A percentile compares a stretch with the other conserved stretches of the same genome.
These are phyloP conservation scores for Capronia epimyces DNA, from an alignment of 2,329 filamentous ascomycete species.

Conservation along the genomic window DNA sequence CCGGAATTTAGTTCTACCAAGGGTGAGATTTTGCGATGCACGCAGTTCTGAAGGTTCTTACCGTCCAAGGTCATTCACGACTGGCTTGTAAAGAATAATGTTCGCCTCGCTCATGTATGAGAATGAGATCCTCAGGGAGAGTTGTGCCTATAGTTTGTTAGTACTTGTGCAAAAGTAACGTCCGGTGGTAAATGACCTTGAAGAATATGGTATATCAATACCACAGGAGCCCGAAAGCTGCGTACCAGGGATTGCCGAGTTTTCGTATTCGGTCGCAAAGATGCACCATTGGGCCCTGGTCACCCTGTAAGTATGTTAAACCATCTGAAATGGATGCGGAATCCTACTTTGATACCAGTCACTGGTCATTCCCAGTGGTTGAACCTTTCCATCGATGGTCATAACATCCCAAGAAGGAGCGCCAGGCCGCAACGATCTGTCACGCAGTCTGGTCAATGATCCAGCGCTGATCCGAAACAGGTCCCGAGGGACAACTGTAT, in stretches of 20 bases:
- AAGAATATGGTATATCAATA: not conserved
- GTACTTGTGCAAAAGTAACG: not conserved
- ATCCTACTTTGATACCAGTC: not conserved
- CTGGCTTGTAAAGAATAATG: constrained; percentile 1
- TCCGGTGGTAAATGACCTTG: not conserved
- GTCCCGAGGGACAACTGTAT: not conserved
- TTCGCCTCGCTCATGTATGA: not conserved
- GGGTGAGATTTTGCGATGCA: not conserved
- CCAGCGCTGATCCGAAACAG: not conserved
- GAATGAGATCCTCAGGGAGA: not conserved
- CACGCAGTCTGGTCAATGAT: not conserved
- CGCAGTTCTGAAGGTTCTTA: not conserved
- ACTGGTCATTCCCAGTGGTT: not conserved
- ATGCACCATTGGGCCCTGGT: not conserved
- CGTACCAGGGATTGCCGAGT: not conserved
- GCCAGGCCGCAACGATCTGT: not conserved
- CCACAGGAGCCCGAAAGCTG: not conserved
- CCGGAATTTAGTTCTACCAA: not conserved
- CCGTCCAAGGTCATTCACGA: not conserved
- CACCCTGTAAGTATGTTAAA: not conserved
- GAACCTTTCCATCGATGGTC: not conserved
- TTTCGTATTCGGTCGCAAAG: not conserved
- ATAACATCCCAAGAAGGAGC: not conserved
- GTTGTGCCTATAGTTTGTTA: constrained; percentile 4
- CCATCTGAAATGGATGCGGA: not conserved